Base-by-base conservation (phyloP, 495 filamentous ascomycete genomes). In the Acidiella bohemica region DNA sequence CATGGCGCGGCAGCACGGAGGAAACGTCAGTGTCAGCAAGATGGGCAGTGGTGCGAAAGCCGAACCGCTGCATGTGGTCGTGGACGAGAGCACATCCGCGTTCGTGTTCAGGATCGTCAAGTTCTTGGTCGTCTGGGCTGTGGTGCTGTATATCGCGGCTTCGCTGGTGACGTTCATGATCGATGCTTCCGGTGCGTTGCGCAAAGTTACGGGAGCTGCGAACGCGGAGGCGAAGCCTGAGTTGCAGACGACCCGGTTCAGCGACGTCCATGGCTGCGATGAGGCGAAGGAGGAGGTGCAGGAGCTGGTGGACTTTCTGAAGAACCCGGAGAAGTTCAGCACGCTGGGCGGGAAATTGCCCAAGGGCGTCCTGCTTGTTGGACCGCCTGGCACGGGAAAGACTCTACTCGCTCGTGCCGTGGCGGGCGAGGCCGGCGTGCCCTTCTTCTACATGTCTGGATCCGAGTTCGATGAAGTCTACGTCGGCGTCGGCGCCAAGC, bases 381-480 rank as follows among this genome's bases (percentile, higher is more conserved):
- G 90, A 6, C 90, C 90, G 53, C 90, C 90, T 23, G 90, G 90
- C 62, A 97, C 90, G 36, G 90, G 90, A 62, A 97, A 97, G 62
- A 97, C 90, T n/a, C 71, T 97, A 28, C 73, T 97, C 41, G 90
- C 90, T 42, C 81, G 92, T 49, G 90, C 90, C 9, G 90, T 97
- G 36, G 90, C 90, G 39, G 90, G 90, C 20, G 90, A 97, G 66
- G 85, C 90, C 30, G 90, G 90, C 42, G 92, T 96, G 16, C 90
- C 90, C 0, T 96, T 95, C 72, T 97, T 95, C 71, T 96, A 90
- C 70, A 95, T 97, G 88, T 96, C 92, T 50, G 90, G 90, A 20
- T 87, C 81, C 41, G 92, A 97, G 59, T 97, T 97, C 55, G 90
- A 97, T 54, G 90, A 97, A 59, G 81, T 97, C 28, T 97, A 94